A percentile compares a stretch with the other conserved stretches of the same genome.
phyloP scores from a whole-genome alignment of 2,329 filamentous ascomycete genomes.

The Ceratocystis albifundus region DNA sequence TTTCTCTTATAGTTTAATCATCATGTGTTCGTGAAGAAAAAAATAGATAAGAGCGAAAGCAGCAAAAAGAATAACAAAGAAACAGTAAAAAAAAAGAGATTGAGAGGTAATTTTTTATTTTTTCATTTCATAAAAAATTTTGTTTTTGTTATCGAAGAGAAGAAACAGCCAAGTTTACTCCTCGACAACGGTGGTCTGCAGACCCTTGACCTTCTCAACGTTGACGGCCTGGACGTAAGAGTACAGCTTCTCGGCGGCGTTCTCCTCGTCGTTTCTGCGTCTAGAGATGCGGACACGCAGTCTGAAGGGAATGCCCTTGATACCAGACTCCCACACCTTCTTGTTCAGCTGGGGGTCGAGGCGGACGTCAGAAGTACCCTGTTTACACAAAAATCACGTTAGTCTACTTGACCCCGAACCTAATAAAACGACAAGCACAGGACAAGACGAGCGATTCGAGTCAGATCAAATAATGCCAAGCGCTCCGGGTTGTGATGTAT shows the following conservation, averaged over 20 bases:
- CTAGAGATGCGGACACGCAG: slow-evolving; percentile 96
- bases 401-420: slow-evolving; percentile 16
- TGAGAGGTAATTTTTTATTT: slow-evolving; percentile 26
- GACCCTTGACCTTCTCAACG: slow-evolving; percentile 98
- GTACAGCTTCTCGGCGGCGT: slow-evolving; percentile 99
- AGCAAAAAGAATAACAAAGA: slow-evolving; percentile 16
- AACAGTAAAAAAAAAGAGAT: slow-evolving; percentile 17
- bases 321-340: slow-evolving; percentile 99
- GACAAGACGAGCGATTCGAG: slow-evolving; percentile 1
- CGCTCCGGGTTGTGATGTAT: not conserved
- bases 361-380: slow-evolving; percentile 96
- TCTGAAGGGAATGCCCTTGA: slow-evolving; percentile 98
- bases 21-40: not conserved
- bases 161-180: slow-evolving; percentile 39
- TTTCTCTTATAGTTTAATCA: not conserved
- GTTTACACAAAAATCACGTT: slow-evolving; percentile 22
- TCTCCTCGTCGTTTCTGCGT: slow-evolving; percentile 99
- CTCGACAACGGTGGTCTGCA: slow-evolving; percentile 80
- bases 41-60: slow-evolving; percentile 3
- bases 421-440: not conserved
- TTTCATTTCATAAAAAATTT: slow-evolving; percentile 26
- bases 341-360: slow-evolving; percentile 99
- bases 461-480: not conserved
- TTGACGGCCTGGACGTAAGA: slow-evolving; percentile 99
- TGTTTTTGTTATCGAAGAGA: slow-evolving; percentile 27